Evolutionary conservation across 2,329 filamentous ascomycete species (phyloP), one percentile per base, ranked within the genome.

Genomic region (Knoxdaviesia capensis): DNA sequence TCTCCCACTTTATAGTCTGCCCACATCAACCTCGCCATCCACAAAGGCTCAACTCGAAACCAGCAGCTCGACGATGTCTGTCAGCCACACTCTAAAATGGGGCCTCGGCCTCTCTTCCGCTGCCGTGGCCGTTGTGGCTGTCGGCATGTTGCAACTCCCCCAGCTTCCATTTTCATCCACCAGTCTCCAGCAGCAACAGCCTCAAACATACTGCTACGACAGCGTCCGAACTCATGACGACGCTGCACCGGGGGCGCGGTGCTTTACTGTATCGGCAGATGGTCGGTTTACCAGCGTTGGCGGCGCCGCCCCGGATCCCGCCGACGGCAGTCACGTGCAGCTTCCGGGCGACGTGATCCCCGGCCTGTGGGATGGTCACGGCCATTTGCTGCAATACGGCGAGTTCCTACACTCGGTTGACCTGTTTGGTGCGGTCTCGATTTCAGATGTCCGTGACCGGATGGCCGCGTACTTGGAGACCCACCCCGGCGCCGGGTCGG

Each of bases 291-390:
- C 57, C 0, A 56, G 59, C 5, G 63, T 77, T 0, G 65, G 67
- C 37, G 45, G 55, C n/a, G 56, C 56, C 3, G 49, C 47, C 3
- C 49, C 52, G 10, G 52, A 51, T 6, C 54, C 52, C 1, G 50
- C 54, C 28, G 49, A 52, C 9, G 51, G 20, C 20, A 20, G 53
- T 11, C 52, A 53, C 10, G 57, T 56, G 28, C 49, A 44, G 30
- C 42, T 46, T 5, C 43, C 43, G 2, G 74, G 74, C 0, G 65
- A 71, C 48, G 75, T 69, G 2, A 68, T 80, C 30, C 78, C 78
- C 0, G 77, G 77, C 0, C 60, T 83, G 2, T 81, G 77, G 70
- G 78, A 83, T 48, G 77, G 75, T 0, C 78, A 82, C 53, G 78
- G 74, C 0, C 78, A 82, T 52, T 57, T 82, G 39, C 53, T 77